These are phyloP conservation scores for Penicillium sp. DNA, from an alignment of 2,329 filamentous ascomycete genomes.

Conservation along the genomic window DNA sequence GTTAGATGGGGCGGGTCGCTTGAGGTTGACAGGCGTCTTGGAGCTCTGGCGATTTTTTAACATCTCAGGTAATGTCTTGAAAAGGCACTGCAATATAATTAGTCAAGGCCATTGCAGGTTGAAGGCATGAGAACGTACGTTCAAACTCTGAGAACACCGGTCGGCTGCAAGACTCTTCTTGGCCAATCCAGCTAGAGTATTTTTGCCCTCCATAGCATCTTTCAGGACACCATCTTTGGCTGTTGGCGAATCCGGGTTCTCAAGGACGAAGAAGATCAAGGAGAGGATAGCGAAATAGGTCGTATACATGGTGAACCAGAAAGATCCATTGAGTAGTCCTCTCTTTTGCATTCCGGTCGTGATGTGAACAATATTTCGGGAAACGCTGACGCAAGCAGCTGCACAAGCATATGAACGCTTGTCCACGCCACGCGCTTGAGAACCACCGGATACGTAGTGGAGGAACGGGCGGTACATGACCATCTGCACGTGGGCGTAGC, in stretches of 20 bases:
- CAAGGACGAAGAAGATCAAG: constrained; percentile 62
- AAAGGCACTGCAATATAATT: constrained; percentile 60
- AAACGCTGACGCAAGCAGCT: constrained; percentile 64
- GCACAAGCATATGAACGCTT: constrained; percentile 65
- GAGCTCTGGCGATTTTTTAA: constrained; percentile 57
- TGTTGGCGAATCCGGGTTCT: constrained; percentile 60
- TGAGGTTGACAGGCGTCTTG: constrained; percentile 48
- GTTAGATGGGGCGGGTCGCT: constrained; percentile 43
- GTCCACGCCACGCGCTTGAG: constrained; percentile 53
- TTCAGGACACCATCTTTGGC: constrained; percentile 71
- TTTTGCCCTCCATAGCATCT: constrained; percentile 80
- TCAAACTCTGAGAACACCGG: constrained; percentile 73
- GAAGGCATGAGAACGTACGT: constrained; percentile 54
- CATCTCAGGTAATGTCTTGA: constrained; percentile 75
- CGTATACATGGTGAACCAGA: constrained; percentile 69
- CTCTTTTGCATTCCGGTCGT: constrained; percentile 63
- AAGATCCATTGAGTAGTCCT: constrained; percentile 60
- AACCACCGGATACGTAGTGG: constrained; percentile 58
- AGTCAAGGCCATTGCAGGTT: neutral
- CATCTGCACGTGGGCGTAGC: constrained; percentile 64
- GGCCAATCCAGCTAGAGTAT: constrained; percentile 75
- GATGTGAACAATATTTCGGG: constrained; percentile 65
- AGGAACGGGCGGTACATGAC: constrained; percentile 65
- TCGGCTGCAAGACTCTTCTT: constrained; percentile 86
- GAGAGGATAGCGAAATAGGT: constrained; percentile 66